phyloP scores from a whole-genome alignment of 495 filamentous ascomycete species.

The Clohesyomyces aquaticus region DNA sequence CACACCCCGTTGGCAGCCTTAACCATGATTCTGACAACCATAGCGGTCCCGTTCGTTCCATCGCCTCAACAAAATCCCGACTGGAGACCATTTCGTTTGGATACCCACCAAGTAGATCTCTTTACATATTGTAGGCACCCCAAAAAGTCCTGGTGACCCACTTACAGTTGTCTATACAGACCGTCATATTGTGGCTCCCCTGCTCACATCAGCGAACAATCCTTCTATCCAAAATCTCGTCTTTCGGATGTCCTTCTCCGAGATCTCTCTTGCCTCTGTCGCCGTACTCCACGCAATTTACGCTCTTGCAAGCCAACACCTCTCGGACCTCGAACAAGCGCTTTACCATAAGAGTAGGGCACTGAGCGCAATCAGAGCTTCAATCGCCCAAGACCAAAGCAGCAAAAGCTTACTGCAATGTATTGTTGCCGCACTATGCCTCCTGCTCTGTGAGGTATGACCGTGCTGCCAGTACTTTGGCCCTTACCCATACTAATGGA shows the following conservation, averaged over 20 bases:
- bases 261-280: conserved; percentile 2
- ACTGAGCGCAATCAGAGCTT: background rate
- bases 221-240: background rate
- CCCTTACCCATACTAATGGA: background rate
- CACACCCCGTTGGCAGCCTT: background rate
- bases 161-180: background rate
- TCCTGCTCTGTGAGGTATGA: conserved; percentile 7
- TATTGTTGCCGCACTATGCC: conserved; percentile 7
- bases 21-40: background rate
- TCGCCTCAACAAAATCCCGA: background rate
- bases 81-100: background rate
- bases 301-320: conserved; percentile 11
- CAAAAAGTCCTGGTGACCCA: background rate
- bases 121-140: background rate
- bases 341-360: conserved; percentile 8
- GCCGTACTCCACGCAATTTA: conserved; percentile 16
- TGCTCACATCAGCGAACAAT: conserved; percentile 5
- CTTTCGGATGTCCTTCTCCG: conserved; percentile 9
- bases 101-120: background rate
- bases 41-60: background rate
- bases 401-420: conserved; percentile 8
- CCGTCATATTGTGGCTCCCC: background rate
- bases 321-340: background rate
- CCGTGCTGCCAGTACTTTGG: background rate
- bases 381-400: background rate